phyloP scores from a whole-genome alignment of 768 basidiomycete species.

The Suillus ampliporus region DNA sequence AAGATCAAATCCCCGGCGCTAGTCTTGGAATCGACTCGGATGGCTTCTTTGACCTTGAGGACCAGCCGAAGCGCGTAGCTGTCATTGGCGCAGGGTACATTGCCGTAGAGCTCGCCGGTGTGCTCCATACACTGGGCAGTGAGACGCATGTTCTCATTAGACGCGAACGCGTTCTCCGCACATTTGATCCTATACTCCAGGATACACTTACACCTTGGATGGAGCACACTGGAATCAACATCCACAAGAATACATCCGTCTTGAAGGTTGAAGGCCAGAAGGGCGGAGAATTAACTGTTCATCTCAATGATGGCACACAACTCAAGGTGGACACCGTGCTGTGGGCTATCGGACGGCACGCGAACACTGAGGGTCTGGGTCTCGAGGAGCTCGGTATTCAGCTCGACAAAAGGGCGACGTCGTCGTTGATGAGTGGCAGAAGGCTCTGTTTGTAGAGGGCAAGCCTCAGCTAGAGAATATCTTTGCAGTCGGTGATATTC shows the following conservation, averaged over 20 bases:
- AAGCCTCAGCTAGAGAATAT: slow-evolving; percentile 38
- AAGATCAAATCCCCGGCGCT: slow-evolving; percentile 86
- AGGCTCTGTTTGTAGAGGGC: slow-evolving; percentile 63
- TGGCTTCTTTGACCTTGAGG: slow-evolving; percentile 92
- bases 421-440: slow-evolving; percentile 91
- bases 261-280: slow-evolving; percentile 75
- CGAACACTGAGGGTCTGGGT: slow-evolving; percentile 80
- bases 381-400: slow-evolving; percentile 80
- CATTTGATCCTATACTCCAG: slow-evolving; percentile 89
- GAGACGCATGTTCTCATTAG: slow-evolving; percentile 95
- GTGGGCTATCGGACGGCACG: slow-evolving; percentile 93
- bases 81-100: slow-evolving; percentile 98
- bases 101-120: slow-evolving; percentile 94
- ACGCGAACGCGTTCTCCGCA: slow-evolving; percentile 86
- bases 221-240: slow-evolving; percentile 89
- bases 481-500: slow-evolving; percentile 89
- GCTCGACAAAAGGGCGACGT: slow-evolving; percentile 83
- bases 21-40: slow-evolving; percentile 91
- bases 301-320: slow-evolving; percentile 73
- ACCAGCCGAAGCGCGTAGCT: slow-evolving; percentile 91
- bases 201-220: slow-evolving; percentile 89
- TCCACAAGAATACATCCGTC: slow-evolving; percentile 83
- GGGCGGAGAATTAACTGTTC: slow-evolving; percentile 76
- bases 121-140: slow-evolving; percentile 88
- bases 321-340: slow-evolving; percentile 87